Evolutionary conservation across 2,329 filamentous ascomycete species (phyloP).

Genomic region (Exophiala mesophila): DNA sequence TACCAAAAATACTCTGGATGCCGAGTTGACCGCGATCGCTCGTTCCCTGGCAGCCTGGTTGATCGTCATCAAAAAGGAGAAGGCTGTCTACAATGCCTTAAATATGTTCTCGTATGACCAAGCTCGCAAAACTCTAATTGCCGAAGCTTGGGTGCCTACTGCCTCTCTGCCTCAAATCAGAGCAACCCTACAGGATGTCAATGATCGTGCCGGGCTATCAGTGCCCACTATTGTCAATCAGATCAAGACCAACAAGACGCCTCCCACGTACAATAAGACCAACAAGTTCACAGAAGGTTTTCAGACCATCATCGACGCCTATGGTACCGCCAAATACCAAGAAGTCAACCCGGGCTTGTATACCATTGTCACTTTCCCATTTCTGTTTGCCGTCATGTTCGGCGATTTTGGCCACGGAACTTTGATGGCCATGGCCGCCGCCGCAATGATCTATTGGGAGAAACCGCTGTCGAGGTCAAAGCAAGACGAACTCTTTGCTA

Average conservation of each 20-base stretch:
- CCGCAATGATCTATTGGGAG: slow-evolving; percentile 96
- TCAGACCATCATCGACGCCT: slow-evolving; percentile 98
- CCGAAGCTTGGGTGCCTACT: slow-evolving; percentile 94
- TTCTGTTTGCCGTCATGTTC: slow-evolving; percentile 99
- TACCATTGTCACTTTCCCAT: slow-evolving; percentile 97
- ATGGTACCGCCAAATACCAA: slow-evolving; percentile 93
- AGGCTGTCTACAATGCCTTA: slow-evolving; percentile 90
- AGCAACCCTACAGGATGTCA: slow-evolving; percentile 91
- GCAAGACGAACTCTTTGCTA: slow-evolving; percentile 92
- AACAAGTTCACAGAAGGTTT: slow-evolving; percentile 98
- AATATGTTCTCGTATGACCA: slow-evolving; percentile 97
- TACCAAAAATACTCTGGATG: slow-evolving; percentile 89
- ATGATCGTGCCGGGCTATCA: slow-evolving; percentile 90
- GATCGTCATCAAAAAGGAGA: slow-evolving; percentile 96
- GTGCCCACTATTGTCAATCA: slow-evolving; percentile 98
- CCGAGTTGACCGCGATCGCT: slow-evolving; percentile 88
- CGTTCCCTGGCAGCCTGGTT: slow-evolving; percentile 93
- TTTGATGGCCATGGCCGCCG: slow-evolving; percentile 77
- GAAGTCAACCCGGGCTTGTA: slow-evolving; percentile 95
- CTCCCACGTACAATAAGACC: slow-evolving; percentile 93
- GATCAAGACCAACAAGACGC: slow-evolving; percentile 93
- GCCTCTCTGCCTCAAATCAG: slow-evolving; percentile 86
- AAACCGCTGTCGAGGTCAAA: slow-evolving; percentile 77
- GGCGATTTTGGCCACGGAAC: slow-evolving; percentile 92
- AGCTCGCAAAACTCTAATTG: slow-evolving; percentile 90